These are phyloP conservation scores for Thalassiosira sp. DNA, from an alignment of 352 stramenopile species.

Conservation along the genomic window DNA sequence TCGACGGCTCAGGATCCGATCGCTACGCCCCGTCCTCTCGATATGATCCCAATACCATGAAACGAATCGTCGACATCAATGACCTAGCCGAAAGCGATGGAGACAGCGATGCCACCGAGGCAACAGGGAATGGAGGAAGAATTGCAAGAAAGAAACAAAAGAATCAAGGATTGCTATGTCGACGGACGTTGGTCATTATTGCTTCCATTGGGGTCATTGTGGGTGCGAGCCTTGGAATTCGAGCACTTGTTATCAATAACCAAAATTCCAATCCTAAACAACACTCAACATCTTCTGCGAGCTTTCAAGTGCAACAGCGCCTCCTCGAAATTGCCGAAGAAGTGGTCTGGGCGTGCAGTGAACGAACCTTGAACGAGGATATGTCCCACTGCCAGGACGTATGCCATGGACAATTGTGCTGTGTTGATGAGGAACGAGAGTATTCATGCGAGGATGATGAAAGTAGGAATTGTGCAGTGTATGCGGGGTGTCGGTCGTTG, in stretches of 20 bases:
- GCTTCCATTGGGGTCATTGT: background rate
- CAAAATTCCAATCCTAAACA: background rate
- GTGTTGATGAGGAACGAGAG: background rate
- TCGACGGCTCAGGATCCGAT: background rate
- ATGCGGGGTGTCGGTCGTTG: constrained; percentile 10
- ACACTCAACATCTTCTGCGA: background rate
- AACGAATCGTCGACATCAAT: background rate
- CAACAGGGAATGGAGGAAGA: background rate
- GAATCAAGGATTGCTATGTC: no score
- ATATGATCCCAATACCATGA: background rate
- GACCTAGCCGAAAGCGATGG: background rate
- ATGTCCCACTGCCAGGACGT: background rate
- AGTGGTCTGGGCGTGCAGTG: background rate
- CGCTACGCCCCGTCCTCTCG: background rate
- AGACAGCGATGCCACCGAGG: background rate
- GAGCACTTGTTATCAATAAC: background rate
- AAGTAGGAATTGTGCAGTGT: constrained; percentile 6
- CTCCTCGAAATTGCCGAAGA: background rate
- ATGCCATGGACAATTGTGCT: background rate
- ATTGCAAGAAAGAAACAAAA: background rate
- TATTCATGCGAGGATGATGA: constrained; percentile 7
- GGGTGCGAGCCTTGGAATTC: background rate
- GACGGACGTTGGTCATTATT: background rate
- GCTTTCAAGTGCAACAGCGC: background rate
- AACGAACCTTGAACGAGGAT: background rate